phyloP scores from a whole-genome alignment of 2,329 filamentous ascomycete species.

The Aspergillus eucalypticola region DNA sequence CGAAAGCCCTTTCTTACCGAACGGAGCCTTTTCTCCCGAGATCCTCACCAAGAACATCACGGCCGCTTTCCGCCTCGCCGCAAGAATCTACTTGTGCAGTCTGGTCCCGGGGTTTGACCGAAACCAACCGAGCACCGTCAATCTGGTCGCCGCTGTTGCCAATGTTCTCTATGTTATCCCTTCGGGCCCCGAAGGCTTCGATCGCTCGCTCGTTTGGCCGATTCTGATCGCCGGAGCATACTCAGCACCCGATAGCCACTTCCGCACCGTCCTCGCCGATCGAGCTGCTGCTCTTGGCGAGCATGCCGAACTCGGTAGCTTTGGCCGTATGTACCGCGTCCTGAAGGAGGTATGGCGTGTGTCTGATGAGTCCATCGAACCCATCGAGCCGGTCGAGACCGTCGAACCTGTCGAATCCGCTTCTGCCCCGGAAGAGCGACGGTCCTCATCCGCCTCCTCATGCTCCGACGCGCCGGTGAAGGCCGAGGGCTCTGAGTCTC shows the following conservation, averaged over 20 bases:
- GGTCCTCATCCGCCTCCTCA: constrained; percentile 9
- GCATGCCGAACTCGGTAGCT: constrained; percentile 75
- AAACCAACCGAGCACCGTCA: constrained; percentile 69
- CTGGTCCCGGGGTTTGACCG: constrained; percentile 86
- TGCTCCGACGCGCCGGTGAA: constrained; percentile 19
- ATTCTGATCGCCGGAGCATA: constrained; percentile 83
- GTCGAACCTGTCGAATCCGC: constrained; percentile 54
- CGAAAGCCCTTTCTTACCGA: constrained; percentile 54
- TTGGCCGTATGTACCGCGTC: constrained; percentile 77
- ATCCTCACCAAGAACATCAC: constrained; percentile 88
- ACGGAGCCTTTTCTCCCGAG: constrained; percentile 75
- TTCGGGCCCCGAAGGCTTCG: constrained; percentile 76
- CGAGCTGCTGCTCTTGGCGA: constrained; percentile 75
- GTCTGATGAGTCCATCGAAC: constrained; percentile 60
- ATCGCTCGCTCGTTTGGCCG: constrained; percentile 90
- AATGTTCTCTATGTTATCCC: constrained; percentile 80
- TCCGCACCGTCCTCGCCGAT: constrained; percentile 76
- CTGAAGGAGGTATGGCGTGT: constrained; percentile 79
- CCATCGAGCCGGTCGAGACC: constrained; percentile 49
- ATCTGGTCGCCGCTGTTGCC: constrained; percentile 75
- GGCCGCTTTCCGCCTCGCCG: constrained; percentile 83
- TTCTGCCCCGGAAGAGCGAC: constrained; percentile 10
- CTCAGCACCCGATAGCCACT: constrained; percentile 69
- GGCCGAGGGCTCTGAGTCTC: constrained; percentile 23
- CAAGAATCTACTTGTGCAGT: constrained; percentile 95